phyloP scores from a whole-genome alignment of 116 monocot species.

The Dioscorea cayenensis region DNA sequence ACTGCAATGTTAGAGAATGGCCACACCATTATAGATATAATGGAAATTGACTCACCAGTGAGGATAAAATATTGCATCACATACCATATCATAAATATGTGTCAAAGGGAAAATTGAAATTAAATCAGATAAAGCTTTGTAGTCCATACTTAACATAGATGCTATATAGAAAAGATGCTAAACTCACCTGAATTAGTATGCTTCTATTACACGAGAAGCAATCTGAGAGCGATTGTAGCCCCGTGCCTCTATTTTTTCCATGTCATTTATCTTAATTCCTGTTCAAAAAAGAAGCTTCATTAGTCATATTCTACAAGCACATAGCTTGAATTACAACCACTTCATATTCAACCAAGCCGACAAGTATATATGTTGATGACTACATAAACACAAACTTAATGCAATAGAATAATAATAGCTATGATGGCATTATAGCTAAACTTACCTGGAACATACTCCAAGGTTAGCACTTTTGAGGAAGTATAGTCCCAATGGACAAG shows the following conservation, averaged over 20 bases:
- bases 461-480: slow-evolving; percentile 71
- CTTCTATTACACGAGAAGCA: slow-evolving; percentile 77
- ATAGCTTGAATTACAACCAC: neutral
- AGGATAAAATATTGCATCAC: too few relatives aligned
- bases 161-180: neutral
- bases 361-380: neutral
- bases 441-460: slow-evolving; percentile 95
- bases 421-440: neutral
- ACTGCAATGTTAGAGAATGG: too few relatives aligned
- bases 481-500: slow-evolving; percentile 88
- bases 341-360: neutral
- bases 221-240: slow-evolving; percentile 68
- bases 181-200: slow-evolving; percentile 89
- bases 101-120: neutral
- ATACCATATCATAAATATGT: too few relatives aligned
- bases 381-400: too few relatives aligned
- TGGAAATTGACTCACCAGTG: too few relatives aligned
- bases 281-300: slow-evolving; percentile 1
- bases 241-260: slow-evolving; percentile 54
- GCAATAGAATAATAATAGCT: neutral
- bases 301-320: neutral
- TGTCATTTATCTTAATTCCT: slow-evolving; percentile 85
- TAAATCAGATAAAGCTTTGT: neutral
- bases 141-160: neutral
- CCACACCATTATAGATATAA: too few relatives aligned